Evolutionary conservation across 225 moss, liverwort and hornwort genomes (phyloP), one percentile per base, ranked within the genome.

Genomic region (Thuidium tamariscinum): DNA sequence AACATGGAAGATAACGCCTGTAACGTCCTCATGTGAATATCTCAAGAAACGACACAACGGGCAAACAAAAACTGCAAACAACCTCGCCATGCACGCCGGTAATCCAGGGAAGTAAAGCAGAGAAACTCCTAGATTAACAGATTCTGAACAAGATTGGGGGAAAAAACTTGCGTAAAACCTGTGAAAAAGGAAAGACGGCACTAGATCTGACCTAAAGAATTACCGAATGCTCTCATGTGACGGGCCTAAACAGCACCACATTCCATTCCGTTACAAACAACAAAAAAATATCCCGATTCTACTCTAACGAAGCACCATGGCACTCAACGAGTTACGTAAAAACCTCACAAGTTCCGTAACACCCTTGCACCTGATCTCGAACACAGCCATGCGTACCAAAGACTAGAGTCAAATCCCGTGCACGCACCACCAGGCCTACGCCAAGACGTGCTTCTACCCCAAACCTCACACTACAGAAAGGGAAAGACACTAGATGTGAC

Each of bases 171-270:
- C 42, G n/a, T 15, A 44, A 26, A 20, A 66, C 49, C 57, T 18
- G 42, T 19, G 64, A 39, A 9, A 81, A 78, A 82, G 69, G 39
- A 79, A 67, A 67, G 55, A 74, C 22, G 32, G n/a, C 64, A 76
- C 63, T 88, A 89, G 91, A 91, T 91, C 89, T 86, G 81, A 88
- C 89, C 83, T 86, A 91, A 89, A 88, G 80, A 76, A 64, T 46
- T 36, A 30, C 29, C 32, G 41, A 65, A 88, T 13, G 42, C 65
- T n/a, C 59, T 48, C 69, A 77, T 36, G 8, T 41, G 26, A 73
- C 26, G 22, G 48, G 36, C 68, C 42, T 32, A 77, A 67, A 39
- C 29, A 54, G 20, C 82, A 82, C 36, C 51, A 48, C 74, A 22
- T 64, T 83, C 60, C 74, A 52, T n/a, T 83, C 60, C 74, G 44